These are phyloP conservation scores for Alternaria metachromatica DNA, from an alignment of 2,329 filamentous ascomycete species.

Conservation along the genomic window DNA sequence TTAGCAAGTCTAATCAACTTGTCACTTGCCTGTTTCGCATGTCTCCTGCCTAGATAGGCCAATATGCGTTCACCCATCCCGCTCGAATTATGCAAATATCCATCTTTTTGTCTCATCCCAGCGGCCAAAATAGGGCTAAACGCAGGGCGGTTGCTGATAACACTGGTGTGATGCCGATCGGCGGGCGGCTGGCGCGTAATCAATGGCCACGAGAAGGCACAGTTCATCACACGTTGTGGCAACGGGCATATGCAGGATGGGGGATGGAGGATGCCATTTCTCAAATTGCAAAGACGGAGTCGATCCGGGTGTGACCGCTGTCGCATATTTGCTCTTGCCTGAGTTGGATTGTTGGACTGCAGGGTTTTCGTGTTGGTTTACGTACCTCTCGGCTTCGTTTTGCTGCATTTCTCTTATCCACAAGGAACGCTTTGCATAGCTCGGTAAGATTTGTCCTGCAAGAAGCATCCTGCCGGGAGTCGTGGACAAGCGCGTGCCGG, in stretches of 20 bases:
- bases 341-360: background rate
- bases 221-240: background rate
- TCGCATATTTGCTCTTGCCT: background rate
- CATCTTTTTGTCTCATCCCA: conserved; percentile 5
- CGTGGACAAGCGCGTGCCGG: background rate
- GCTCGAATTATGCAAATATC: conserved; percentile 11
- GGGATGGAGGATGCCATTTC: background rate
- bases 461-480: background rate
- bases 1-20: background rate
- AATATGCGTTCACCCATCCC: background rate
- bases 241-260: background rate
- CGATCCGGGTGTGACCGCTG: background rate
- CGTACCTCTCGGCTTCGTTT: background rate
- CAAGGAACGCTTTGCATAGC: background rate
- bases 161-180: conserved; percentile 3
- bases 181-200: conserved; percentile 18
- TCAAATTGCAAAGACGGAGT: background rate
- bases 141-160: conserved; percentile 12
- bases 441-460: background rate
- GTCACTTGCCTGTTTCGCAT: background rate
- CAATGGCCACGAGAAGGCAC: conserved; percentile 8
- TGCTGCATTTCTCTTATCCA: background rate
- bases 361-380: background rate
- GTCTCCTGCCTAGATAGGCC: background rate
- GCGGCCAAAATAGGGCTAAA: conserved; percentile 5